Conservation (phyloP, 139 green algal genomes). For the Gonium pectorale region DNA sequence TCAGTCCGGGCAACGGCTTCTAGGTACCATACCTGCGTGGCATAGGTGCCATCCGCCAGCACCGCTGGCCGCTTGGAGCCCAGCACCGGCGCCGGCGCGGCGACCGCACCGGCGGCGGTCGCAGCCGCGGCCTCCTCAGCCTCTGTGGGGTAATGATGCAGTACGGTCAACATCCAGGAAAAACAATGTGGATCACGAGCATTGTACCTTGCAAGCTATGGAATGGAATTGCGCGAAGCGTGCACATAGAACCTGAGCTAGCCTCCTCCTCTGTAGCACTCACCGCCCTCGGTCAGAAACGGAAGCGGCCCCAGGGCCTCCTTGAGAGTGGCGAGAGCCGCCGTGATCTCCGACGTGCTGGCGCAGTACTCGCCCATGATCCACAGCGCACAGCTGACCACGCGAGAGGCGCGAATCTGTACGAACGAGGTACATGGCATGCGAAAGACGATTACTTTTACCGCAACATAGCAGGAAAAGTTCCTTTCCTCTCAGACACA, state of each 20-base stretch:
- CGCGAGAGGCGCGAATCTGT: conserved; percentile 85
- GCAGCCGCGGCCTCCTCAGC: not conserved
- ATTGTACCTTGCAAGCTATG: no score
- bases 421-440: not conserved
- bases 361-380: conserved; percentile 94
- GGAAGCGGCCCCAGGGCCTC: conserved; percentile 81
- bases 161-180: no score
- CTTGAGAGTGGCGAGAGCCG: conserved; percentile 85
- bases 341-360: conserved; percentile 75
- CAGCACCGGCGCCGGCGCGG: conserved; percentile 11
- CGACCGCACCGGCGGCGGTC: not conserved
- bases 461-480: no score
- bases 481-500: no score
- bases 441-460: no score
- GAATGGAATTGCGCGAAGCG: no score
- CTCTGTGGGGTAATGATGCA: not conserved
- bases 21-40: conserved; percentile 78
- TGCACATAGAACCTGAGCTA: no score
- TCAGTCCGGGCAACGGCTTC: no score
- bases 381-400: conserved; percentile 93
- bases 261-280: no score
- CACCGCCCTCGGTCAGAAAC: conserved; percentile 61
- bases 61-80: conserved; percentile 86
- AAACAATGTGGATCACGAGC: no score
- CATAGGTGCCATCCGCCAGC: conserved; percentile 97